phyloP scores from a whole-genome alignment of 1,139 yeast genomes.

The Suhomyces maxii region DNA sequence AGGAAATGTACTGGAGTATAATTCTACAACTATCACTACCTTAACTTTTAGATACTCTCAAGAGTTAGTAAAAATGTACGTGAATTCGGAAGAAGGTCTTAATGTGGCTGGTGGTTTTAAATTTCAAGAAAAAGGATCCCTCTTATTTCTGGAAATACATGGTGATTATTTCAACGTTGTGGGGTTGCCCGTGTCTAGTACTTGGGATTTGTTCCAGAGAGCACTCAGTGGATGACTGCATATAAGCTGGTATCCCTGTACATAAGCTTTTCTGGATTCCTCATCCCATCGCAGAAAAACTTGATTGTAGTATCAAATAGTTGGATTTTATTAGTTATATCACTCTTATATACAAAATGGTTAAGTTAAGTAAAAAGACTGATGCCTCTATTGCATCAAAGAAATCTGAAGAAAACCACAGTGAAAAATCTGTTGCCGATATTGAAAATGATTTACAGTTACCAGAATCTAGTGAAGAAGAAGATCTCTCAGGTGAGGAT shows the following conservation, averaged over 20 bases:
- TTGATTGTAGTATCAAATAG: neutral
- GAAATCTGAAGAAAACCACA: conserved; percentile 9
- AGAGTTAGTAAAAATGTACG: conserved; percentile 58
- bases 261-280: conserved; percentile 1
- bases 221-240: conserved; percentile 1
- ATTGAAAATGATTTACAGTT: conserved; percentile 35
- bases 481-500: conserved; percentile 13
- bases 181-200: conserved; percentile 73
- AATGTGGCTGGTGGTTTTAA: conserved; percentile 93
- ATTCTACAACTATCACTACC: conserved; percentile 24
- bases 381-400: conserved; percentile 3
- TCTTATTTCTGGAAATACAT: conserved; percentile 57
- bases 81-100: conserved; percentile 69
- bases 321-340: neutral
- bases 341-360: conserved; percentile 3
- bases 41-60: conserved; percentile 45
- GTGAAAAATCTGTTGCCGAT: conserved; percentile 24
- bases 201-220: conserved; percentile 44
- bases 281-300: conserved; percentile 15
- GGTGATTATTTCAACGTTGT: conserved; percentile 92
- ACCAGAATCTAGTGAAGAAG: conserved; percentile 25
- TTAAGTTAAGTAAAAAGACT: conserved; percentile 8
- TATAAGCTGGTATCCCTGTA: conserved; percentile 5
- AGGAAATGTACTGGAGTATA: conserved; percentile 10
- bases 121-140: conserved; percentile 71